These are phyloP conservation scores for Boechera retrofracta DNA, from an alignment of 345 rosid species.

Conservation along the genomic window DNA sequence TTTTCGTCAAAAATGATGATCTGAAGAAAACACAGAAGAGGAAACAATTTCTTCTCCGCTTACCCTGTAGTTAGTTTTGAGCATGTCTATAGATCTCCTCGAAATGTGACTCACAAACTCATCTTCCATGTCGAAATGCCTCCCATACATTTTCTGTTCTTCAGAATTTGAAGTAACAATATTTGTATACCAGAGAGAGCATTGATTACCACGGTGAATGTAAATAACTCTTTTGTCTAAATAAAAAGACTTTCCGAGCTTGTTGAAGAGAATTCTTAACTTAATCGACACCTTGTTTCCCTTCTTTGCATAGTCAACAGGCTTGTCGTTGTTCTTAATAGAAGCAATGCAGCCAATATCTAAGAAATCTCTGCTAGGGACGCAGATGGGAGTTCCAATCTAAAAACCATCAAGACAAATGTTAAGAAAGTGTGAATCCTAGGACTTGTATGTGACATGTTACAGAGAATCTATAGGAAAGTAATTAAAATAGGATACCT, in stretches of 20 bases:
- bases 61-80: slow-evolving; percentile 81
- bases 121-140: slow-evolving; percentile 86
- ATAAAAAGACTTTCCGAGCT: slow-evolving; percentile 2
- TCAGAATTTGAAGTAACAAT: slow-evolving; percentile 62
- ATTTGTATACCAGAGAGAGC: slow-evolving; percentile 53
- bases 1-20: background rate
- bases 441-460: background rate
- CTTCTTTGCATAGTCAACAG: slow-evolving; percentile 69
- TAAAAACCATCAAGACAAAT: slow-evolving; percentile 40
- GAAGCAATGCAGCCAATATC: slow-evolving; percentile 91
- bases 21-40: background rate
- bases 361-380: slow-evolving; percentile 76
- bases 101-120: slow-evolving; percentile 90
- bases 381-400: slow-evolving; percentile 93
- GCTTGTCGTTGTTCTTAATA: slow-evolving; percentile 56
- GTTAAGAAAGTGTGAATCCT: slow-evolving; percentile 17
- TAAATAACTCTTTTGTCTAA: background rate
- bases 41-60: slow-evolving; percentile 26
- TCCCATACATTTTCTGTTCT: slow-evolving; percentile 91
- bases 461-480: slow-evolving; percentile 1
- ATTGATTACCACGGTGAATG: slow-evolving; percentile 8
- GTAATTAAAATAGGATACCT: slow-evolving; percentile 50
- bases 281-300: slow-evolving; percentile 82
- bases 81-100: slow-evolving; percentile 80
- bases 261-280: slow-evolving; percentile 52